phyloP scores from a whole-genome alignment of 495 filamentous ascomycete species.

The Trichoderma reesei region DNA sequence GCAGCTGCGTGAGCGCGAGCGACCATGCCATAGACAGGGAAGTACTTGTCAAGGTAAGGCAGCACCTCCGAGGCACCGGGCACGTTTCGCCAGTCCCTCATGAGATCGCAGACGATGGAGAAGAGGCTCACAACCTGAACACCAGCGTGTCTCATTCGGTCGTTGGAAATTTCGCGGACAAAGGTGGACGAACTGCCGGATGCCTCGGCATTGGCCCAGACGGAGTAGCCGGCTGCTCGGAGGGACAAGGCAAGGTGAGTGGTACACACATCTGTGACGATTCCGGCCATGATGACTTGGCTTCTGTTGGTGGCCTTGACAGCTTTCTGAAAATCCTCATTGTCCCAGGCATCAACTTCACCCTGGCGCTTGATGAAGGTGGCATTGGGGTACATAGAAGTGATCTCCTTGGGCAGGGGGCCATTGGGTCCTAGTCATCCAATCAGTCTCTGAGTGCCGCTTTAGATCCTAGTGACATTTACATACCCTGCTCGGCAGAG shows the following conservation, averaged over 20 bases:
- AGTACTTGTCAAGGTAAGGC: conserved; percentile 54
- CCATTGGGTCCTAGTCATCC: conserved; percentile 52
- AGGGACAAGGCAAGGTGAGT: conserved; percentile 66
- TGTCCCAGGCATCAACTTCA: conserved; percentile 77
- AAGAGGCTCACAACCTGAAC: conserved; percentile 58
- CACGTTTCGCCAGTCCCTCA: conserved; percentile 66
- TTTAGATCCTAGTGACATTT: not conserved
- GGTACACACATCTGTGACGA: conserved; percentile 70
- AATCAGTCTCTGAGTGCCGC: not conserved
- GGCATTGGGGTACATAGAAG: conserved; percentile 55
- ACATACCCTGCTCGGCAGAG: conserved; percentile 46
- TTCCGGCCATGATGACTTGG: conserved; percentile 65
- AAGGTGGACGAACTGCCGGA: conserved; percentile 35
- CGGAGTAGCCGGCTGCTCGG: conserved; percentile 60
- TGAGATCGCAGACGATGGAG: conserved; percentile 59
- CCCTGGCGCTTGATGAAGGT: conserved; percentile 59
- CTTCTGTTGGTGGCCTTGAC: conserved; percentile 54
- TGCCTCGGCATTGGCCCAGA: conserved; percentile 68
- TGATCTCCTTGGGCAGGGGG: conserved; percentile 58
- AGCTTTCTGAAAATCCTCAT: conserved; percentile 56
- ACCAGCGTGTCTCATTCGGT: conserved; percentile 55
- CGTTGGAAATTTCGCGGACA: conserved; percentile 47
- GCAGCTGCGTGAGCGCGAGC: conserved; percentile 37
- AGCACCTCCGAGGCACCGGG: conserved; percentile 55
- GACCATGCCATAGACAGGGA: conserved; percentile 36